Conservation (phyloP, 2,329 filamentous ascomycete species). For the Rugonectria rugulosa region DNA sequence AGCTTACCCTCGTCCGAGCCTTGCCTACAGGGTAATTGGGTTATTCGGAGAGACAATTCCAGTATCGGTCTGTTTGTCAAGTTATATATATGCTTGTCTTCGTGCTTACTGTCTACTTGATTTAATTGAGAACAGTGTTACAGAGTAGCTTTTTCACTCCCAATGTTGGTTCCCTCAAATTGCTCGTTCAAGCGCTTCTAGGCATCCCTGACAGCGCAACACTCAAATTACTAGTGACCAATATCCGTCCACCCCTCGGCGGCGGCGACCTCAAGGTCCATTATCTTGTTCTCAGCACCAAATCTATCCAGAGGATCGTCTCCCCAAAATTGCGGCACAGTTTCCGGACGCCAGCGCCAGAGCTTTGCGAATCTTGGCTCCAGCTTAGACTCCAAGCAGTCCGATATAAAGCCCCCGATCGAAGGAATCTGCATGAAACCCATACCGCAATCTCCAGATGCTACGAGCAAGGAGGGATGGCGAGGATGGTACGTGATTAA, state of each 20-base stretch:
- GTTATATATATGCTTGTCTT: too few species aligned
- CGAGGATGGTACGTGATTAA: conserved; percentile 28
- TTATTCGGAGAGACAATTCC: too few species aligned
- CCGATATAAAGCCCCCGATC: conserved; percentile 18
- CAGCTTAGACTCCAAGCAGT: conserved; percentile 18
- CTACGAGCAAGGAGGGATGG: conserved; percentile 20
- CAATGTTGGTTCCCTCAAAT: too few species aligned
- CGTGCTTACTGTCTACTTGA: too few species aligned
- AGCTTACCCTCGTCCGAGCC: too few species aligned
- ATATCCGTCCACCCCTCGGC: conserved; percentile 15
- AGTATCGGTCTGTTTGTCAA: too few species aligned
- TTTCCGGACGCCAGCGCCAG: conserved; percentile 28
- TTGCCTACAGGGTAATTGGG: too few species aligned
- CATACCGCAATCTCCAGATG: conserved; percentile 23
- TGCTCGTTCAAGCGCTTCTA: too few species aligned
- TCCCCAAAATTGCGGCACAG: conserved; percentile 17
- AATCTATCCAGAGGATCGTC: conserved; percentile 23
- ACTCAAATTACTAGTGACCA: too few species aligned
- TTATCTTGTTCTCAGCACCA: conserved; percentile 17
- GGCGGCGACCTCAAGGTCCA: conserved; percentile 3
- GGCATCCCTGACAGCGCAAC: too few species aligned
- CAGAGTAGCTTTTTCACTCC: too few species aligned
- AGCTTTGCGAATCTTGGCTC: conserved; percentile 20
- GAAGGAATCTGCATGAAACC: conserved; percentile 29
- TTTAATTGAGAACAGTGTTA: too few species aligned